phyloP scores from a whole-genome alignment of 2,329 filamentous ascomycete species.

The Diatrype stigma region DNA sequence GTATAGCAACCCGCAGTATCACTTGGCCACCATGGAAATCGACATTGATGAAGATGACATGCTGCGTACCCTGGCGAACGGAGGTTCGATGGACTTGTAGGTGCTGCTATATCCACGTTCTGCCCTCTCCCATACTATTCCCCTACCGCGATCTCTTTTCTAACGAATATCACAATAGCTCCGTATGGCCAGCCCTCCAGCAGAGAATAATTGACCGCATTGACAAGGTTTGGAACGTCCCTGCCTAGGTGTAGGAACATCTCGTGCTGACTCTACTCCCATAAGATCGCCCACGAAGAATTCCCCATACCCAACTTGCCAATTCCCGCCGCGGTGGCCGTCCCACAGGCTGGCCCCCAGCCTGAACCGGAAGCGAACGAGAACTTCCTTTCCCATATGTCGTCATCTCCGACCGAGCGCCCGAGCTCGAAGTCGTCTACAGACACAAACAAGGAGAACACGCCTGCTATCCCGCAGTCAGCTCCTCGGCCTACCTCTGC shows the following conservation, averaged over 20 bases:
- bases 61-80: conserved; percentile 45
- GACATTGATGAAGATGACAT: conserved; percentile 53
- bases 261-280: conserved; percentile 4
- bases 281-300: conserved; percentile 67
- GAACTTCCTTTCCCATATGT: conserved; percentile 41
- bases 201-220: conserved; percentile 32
- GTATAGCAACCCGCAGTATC: background rate
- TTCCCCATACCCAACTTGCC: conserved; percentile 68
- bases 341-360: conserved; percentile 35
- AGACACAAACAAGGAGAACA: conserved; percentile 67
- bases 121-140: background rate
- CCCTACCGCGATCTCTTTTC: conserved; percentile 1
- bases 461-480: conserved; percentile 15
- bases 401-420: conserved; percentile 40
- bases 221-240: conserved; percentile 52
- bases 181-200: conserved; percentile 34
- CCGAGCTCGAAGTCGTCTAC: conserved; percentile 40
- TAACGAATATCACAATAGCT: conserved; percentile 23
- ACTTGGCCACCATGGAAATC: conserved; percentile 45
- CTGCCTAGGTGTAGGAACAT: conserved; percentile 7
- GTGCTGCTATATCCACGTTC: conserved; percentile 19
- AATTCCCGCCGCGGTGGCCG: conserved; percentile 27
- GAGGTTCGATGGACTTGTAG: conserved; percentile 53
- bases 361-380: conserved; percentile 31
- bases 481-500: conserved; percentile 31